These are phyloP conservation scores for Malassezia nana DNA, from an alignment of 1,284 basidiomycete genomes.

Conservation along the genomic window DNA sequence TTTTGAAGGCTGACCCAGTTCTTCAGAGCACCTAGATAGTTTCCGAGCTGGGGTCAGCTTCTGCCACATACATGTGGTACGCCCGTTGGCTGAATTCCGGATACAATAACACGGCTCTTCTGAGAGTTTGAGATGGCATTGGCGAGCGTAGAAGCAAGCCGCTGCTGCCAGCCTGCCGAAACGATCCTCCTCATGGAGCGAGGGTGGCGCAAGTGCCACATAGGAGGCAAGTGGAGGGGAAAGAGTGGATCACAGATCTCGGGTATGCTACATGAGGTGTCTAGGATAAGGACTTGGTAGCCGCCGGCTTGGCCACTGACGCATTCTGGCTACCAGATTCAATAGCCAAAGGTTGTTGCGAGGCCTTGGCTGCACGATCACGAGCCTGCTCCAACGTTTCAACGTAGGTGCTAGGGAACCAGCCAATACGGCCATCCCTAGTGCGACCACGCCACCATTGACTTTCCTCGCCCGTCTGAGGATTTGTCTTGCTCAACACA, in stretches of 20 bases:
- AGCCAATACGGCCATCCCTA: conserved; percentile 83
- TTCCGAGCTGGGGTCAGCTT: conserved; percentile 64
- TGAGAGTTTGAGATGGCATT: neutral
- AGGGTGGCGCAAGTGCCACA: neutral
- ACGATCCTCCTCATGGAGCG: neutral
- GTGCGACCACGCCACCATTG: conserved; percentile 97
- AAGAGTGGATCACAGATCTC: no score
- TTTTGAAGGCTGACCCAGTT: conserved; percentile 78
- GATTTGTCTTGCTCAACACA: conserved; percentile 61
- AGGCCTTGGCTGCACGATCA: conserved; percentile 32
- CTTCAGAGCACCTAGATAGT: conserved; percentile 76
- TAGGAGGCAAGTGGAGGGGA: neutral
- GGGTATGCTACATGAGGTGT: conserved; percentile 4
- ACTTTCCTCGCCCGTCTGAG: conserved; percentile 56
- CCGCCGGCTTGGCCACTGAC: neutral
- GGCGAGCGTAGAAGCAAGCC: neutral
- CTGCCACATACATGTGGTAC: conserved; percentile 57
- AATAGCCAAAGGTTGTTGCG: neutral
- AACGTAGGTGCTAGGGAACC: conserved; percentile 72
- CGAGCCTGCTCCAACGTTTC: conserved; percentile 44
- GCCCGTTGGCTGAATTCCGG: conserved; percentile 74
- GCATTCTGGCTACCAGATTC: neutral
- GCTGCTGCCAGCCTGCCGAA: neutral
- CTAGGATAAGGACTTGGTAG: neutral
- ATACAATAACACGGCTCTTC: conserved; percentile 54